These are phyloP conservation scores for Citeromyces hawaiiensis DNA, from an alignment of 1,139 yeast genomes.

Conservation along the genomic window DNA sequence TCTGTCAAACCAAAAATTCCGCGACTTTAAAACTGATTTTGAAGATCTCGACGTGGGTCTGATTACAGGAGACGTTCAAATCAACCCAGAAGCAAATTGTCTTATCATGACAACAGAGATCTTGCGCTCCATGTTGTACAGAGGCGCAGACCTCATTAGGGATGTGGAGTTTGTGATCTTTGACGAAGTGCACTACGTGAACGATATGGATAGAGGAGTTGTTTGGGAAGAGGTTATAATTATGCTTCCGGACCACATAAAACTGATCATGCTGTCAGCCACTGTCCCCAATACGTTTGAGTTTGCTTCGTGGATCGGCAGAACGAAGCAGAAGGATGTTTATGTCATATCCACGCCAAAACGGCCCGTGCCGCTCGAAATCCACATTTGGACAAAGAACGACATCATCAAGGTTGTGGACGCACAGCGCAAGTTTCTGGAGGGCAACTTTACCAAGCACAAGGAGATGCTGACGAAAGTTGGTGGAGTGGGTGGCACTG, in stretches of 20 bases:
- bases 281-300: conserved; percentile 97
- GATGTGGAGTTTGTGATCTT: conserved; percentile 96
- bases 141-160: conserved; percentile 92
- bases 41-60: conserved; percentile 93
- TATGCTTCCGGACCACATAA: conserved; percentile 91
- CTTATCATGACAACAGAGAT: conserved; percentile 97
- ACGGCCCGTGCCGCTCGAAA: too few species aligned
- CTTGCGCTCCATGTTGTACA: conserved; percentile 83
- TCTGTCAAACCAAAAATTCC: conserved; percentile 81
- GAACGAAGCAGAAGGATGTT: too few species aligned
- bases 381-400: too few species aligned
- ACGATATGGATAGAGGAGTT: conserved; percentile 94
- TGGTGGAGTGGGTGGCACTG: too few species aligned
- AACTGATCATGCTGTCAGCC: conserved; percentile 78
- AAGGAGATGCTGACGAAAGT: too few species aligned
- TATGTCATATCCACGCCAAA: too few species aligned
- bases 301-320: conserved; percentile 98
- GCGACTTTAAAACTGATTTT: conserved; percentile 79
- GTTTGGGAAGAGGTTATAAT: conserved; percentile 99
- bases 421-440: too few species aligned
- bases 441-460: too few species aligned
- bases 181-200: conserved; percentile 96
- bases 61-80: conserved; percentile 96
- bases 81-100: conserved; percentile 94
- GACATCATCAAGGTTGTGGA: too few species aligned